Evolutionary conservation across 139 green algal species (phyloP).

Genomic region (Chlamydomonas asymmetrica): DNA sequence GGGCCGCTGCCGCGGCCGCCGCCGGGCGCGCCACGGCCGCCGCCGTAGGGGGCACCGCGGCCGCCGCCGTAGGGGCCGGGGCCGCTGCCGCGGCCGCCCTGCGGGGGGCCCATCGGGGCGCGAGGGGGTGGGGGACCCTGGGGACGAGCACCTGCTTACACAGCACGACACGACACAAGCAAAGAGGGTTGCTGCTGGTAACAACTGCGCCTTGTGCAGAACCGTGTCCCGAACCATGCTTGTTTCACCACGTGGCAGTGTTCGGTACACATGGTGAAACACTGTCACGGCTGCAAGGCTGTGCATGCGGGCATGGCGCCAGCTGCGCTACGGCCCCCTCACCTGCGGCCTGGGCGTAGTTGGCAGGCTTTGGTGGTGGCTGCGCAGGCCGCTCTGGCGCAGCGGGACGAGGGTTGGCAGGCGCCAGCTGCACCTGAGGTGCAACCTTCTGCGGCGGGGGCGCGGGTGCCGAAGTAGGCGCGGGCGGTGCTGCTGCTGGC

Average conservation of each 20-base stretch:
- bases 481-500: background rate
- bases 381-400: conserved; percentile 4
- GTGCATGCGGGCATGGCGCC: no score
- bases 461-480: no score
- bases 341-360: conserved; percentile 31
- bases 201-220: no score
- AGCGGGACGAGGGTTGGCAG: conserved; percentile 5
- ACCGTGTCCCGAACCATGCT: no score
- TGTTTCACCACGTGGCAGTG: no score
- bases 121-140: no score
- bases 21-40: conserved; percentile 7
- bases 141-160: no score
- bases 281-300: no score
- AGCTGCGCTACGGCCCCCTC: background rate
- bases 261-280: no score
- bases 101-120: background rate
- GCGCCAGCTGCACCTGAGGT: conserved; percentile 24
- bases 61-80: conserved; percentile 10
- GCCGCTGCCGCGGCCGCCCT: background rate
- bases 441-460: conserved; percentile 22
- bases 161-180: no score
- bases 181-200: no score
- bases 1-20: no score
- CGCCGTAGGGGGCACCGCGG: background rate
- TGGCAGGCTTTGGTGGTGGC: conserved; percentile 29